These are phyloP conservation scores for Clarireedia paspali DNA, from an alignment of 2,329 filamentous ascomycete species.

Conservation along the genomic window DNA sequence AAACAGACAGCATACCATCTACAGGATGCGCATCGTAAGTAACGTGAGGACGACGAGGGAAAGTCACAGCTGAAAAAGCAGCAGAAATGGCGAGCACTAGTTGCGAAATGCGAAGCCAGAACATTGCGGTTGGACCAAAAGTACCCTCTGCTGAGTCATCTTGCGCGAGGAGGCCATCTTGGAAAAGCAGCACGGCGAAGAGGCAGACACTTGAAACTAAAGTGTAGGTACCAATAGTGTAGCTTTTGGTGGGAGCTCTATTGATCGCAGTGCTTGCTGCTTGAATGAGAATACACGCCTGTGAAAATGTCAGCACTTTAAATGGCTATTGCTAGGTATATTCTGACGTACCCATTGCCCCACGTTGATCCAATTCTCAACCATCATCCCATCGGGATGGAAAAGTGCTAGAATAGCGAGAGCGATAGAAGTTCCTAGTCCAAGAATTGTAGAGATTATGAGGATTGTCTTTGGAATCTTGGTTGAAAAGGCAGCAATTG, in stretches of 20 bases:
- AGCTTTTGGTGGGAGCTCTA: constrained; percentile 43
- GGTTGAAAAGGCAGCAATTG: constrained; percentile 54
- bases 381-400: constrained; percentile 33
- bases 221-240: constrained; percentile 45
- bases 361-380: constrained; percentile 53
- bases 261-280: constrained; percentile 40
- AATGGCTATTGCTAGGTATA: constrained; percentile 19
- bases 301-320: constrained; percentile 13
- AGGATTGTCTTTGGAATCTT: constrained; percentile 48
- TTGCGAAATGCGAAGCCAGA: constrained; percentile 42
- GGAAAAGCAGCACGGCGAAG: constrained; percentile 36
- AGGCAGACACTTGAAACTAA: constrained; percentile 41
- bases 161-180: constrained; percentile 36
- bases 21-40: constrained; percentile 51
- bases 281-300: constrained; percentile 48
- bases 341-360: constrained; percentile 53
- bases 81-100: constrained; percentile 39
- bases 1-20: constrained; percentile 54
- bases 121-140: constrained; percentile 24
- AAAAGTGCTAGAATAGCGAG: constrained; percentile 46
- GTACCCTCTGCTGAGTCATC: constrained; percentile 7
- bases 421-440: constrained; percentile 48
- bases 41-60: constrained; percentile 63
- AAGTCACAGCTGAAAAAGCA: constrained; percentile 40
- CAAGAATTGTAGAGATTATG: constrained; percentile 44